Evolutionary conservation across 768 basidiomycete genomes (phyloP).

Genomic region (Imleria badia): DNA sequence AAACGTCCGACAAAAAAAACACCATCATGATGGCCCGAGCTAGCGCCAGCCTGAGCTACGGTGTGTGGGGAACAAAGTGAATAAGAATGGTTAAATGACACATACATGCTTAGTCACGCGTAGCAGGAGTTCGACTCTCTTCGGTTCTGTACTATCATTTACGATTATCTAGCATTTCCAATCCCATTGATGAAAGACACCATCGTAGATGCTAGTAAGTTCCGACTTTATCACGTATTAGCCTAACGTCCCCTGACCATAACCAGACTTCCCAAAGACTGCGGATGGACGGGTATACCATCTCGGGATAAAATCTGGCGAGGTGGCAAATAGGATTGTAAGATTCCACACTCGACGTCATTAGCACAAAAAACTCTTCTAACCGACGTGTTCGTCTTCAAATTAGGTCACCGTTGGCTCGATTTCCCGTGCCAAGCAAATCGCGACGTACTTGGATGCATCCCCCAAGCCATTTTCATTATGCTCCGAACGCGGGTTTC

Average conservation of each 20-base stretch:
- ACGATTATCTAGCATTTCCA: neutral
- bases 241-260: neutral
- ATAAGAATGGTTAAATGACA: neutral
- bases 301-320: conserved; percentile 69
- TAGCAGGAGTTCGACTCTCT: too few species aligned
- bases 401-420: conserved; percentile 72
- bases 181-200: conserved; percentile 53
- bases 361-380: neutral
- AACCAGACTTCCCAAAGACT: conserved; percentile 73
- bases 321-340: conserved; percentile 81
- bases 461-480: conserved; percentile 58
- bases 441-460: conserved; percentile 64
- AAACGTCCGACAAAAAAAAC: too few species aligned
- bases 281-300: conserved; percentile 76
- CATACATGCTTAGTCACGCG: conserved; percentile 6
- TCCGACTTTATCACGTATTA: neutral
- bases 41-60: neutral
- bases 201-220: conserved; percentile 67
- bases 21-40: too few species aligned
- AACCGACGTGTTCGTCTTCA: conserved; percentile 2
- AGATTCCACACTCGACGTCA: conserved; percentile 16
- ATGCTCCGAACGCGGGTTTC: conserved; percentile 72
- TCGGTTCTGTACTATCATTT: neutral
- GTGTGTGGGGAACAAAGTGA: neutral
- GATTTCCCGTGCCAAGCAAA: conserved; percentile 58